Evolutionary conservation across 495 filamentous ascomycete genomes (phyloP).

Genomic region (Trichoderma gamsii): DNA sequence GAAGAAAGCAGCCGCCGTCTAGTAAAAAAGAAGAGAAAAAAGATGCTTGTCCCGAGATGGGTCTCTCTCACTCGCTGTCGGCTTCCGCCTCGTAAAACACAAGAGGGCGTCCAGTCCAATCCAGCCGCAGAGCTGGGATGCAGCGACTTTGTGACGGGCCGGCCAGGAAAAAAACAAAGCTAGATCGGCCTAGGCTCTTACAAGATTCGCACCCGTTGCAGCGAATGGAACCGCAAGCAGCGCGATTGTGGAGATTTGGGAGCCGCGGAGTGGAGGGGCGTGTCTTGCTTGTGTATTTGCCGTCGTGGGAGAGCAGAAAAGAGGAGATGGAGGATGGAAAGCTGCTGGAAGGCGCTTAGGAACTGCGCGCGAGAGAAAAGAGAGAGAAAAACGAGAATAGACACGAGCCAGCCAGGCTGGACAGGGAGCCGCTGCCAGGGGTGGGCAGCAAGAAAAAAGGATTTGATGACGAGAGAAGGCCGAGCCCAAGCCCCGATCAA

Average conservation of each 20-base stretch:
- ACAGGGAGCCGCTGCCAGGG: neutral
- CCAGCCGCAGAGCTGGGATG: neutral
- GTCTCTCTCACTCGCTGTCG: too few species aligned
- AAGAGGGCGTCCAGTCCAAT: neutral
- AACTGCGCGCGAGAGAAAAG: neutral
- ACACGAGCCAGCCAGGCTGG: neutral
- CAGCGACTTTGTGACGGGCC: neutral
- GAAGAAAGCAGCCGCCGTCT: neutral
- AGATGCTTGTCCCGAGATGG: neutral
- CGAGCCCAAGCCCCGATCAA: too few species aligned
- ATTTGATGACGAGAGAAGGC: neutral
- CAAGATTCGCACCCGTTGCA: neutral
- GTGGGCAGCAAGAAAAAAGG: neutral
- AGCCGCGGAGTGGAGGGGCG: neutral
- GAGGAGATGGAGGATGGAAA: neutral
- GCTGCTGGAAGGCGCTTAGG: neutral
- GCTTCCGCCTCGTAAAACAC: neutral
- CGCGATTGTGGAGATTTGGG: conserved; percentile 9
- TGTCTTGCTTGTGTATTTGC: neutral
- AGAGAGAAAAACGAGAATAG: neutral
- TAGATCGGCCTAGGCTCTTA: neutral
- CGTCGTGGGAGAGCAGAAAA: neutral
- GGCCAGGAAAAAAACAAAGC: neutral
- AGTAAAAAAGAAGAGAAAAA: neutral
- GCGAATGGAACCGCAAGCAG: conserved; percentile 27